A percentile compares a stretch with the other conserved stretches of the same genome.
Conservation (phyloP, 257 asterid species). For the Nicotiana undulata region DNA sequence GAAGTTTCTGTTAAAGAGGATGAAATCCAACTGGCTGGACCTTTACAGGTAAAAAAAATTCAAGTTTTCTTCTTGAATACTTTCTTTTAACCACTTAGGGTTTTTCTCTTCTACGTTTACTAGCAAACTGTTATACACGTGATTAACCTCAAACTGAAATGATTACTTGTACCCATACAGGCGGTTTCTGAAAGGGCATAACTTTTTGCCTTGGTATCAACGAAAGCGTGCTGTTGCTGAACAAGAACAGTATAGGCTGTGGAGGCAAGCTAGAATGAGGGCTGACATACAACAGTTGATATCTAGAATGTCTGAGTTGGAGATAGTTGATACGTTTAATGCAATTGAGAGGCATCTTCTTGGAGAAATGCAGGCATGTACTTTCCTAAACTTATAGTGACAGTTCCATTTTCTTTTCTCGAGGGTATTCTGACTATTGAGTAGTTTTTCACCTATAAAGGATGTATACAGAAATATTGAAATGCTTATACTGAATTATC, state of each 20-base stretch:
- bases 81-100: background rate
- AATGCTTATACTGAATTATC: background rate
- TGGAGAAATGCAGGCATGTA: slow-evolving; percentile 76
- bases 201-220: slow-evolving; percentile 87
- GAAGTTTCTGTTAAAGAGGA: slow-evolving; percentile 77
- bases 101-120: background rate
- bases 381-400: slow-evolving; percentile 8
- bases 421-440: background rate
- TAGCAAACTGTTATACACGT: background rate
- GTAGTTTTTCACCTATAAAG: background rate
- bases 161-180: slow-evolving; percentile 30
- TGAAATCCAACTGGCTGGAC: slow-evolving; percentile 94
- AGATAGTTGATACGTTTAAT: slow-evolving; percentile 73
- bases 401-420: background rate
- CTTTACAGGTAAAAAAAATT: slow-evolving; percentile 62
- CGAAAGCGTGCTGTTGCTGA: slow-evolving; percentile 93
- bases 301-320: slow-evolving; percentile 74
- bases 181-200: slow-evolving; percentile 83
- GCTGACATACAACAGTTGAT: slow-evolving; percentile 53
- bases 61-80: background rate
- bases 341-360: slow-evolving; percentile 79
- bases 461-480: background rate
- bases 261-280: slow-evolving; percentile 90
- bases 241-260: slow-evolving; percentile 77
- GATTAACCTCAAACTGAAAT: background rate